phyloP scores from a whole-genome alignment of 352 stramenopile species.

The Phytophthora aleatoria region DNA sequence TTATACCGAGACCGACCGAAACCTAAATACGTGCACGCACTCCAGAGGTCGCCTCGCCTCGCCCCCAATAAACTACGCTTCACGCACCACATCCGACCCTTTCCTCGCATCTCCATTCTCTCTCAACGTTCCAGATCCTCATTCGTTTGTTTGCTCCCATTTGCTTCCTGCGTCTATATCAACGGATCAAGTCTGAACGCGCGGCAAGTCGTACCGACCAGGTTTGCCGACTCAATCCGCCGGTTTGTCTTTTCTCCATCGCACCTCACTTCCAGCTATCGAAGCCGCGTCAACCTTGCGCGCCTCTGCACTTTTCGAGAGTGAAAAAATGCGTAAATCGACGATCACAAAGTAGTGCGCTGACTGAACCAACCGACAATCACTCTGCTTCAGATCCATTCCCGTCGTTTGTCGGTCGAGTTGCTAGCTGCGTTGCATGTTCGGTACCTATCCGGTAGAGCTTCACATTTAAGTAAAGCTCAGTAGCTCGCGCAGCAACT shows the following conservation, averaged over 20 bases:
- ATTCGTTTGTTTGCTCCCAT: constrained; percentile 10
- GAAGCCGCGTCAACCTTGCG: neutral
- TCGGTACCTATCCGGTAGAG: constrained; percentile 18
- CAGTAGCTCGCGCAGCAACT: constrained; percentile 83
- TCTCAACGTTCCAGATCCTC: constrained; percentile 17
- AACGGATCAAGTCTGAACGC: constrained; percentile 16
- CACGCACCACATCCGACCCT: constrained; percentile 17
- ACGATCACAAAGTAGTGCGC: constrained; percentile 2
- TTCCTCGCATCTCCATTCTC: constrained; percentile 13
- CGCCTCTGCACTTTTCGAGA: neutral
- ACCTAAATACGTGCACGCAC: constrained; percentile 20
- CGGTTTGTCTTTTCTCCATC: constrained; percentile 4
- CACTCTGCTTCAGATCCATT: neutral
- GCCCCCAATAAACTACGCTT: constrained; percentile 27
- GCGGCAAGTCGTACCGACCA: constrained; percentile 17
- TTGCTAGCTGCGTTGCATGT: constrained; percentile 12
- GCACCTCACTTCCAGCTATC: constrained; percentile 10
- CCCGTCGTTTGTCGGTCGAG: constrained; percentile 13
- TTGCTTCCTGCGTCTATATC: constrained; percentile 23
- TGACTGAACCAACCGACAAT: constrained; percentile 8
- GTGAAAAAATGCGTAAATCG: constrained; percentile 3
- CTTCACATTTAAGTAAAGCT: constrained; percentile 71
- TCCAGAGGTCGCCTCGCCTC: constrained; percentile 11
- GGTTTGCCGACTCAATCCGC: constrained; percentile 1
- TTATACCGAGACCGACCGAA: constrained; percentile 31